These are phyloP conservation scores for Mycena latifolia DNA, from an alignment of 768 basidiomycete species.

Conservation along the genomic window DNA sequence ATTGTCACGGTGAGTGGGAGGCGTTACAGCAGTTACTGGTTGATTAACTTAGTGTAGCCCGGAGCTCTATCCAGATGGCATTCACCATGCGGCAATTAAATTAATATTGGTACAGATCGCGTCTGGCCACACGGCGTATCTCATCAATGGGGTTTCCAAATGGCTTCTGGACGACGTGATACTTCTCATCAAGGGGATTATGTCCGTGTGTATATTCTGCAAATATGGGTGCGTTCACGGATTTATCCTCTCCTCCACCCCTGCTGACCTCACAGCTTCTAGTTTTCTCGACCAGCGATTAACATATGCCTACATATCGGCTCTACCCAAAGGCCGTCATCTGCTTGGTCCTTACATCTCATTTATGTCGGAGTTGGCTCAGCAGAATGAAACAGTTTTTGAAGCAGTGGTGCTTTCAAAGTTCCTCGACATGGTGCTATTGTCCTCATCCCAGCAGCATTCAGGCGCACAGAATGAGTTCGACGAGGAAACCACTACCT, in stretches of 20 bases:
- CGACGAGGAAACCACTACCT: too few species aligned
- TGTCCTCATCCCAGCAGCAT: neutral
- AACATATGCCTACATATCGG: constrained; percentile 8
- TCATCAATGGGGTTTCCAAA: constrained; percentile 18
- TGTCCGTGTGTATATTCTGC: constrained; percentile 17
- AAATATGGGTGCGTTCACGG: constrained; percentile 11
- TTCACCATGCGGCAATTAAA: constrained; percentile 35
- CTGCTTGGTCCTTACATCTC: neutral
- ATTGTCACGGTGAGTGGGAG: constrained; percentile 38
- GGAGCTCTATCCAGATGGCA: constrained; percentile 36
- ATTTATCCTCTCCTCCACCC: neutral
- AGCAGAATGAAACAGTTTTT: constrained; percentile 12
- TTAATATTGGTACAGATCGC: constrained; percentile 38
- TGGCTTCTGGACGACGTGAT: constrained; percentile 30
- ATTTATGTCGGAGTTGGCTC: constrained; percentile 23
- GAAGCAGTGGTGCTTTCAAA: constrained; percentile 23
- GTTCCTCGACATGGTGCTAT: constrained; percentile 26
- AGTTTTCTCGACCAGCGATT: constrained; percentile 24
- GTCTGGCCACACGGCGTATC: constrained; percentile 21
- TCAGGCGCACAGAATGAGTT: too few species aligned
- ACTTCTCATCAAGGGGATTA: constrained; percentile 11
- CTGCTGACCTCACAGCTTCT: neutral
- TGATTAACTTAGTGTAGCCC: constrained; percentile 15
- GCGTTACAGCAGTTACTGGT: too few species aligned
- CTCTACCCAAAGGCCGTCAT: constrained; percentile 4